These are phyloP conservation scores for Triticum dicoccoides DNA, from an alignment of 176 grass and related monocot genomes.

Conservation along the genomic window DNA sequence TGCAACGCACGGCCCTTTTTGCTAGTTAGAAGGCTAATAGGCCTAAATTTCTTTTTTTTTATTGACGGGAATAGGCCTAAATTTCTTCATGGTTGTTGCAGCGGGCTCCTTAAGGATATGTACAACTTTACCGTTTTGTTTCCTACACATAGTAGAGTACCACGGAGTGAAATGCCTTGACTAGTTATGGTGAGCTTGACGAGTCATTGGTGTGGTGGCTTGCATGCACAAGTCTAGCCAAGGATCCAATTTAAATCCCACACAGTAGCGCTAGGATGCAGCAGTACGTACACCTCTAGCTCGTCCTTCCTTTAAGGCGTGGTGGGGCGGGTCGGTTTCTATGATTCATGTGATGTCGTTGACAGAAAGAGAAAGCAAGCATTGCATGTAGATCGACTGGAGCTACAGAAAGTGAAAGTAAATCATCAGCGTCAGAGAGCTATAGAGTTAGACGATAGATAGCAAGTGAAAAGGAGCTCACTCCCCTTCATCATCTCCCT, in stretches of 20 bases:
- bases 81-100: too few relatives aligned
- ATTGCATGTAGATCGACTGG: conserved; percentile 11
- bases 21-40: too few relatives aligned
- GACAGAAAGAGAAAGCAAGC: conserved; percentile 42
- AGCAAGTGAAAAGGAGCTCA: conserved; percentile 66
- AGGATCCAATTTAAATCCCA: conserved; percentile 2
- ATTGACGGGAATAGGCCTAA: too few relatives aligned
- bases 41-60: too few relatives aligned
- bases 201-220: background rate
- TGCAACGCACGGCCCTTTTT: too few relatives aligned
- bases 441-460: conserved; percentile 29
- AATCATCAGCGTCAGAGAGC: conserved; percentile 33
- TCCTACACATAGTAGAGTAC: background rate
- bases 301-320: conserved; percentile 14
- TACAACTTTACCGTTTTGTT: too few relatives aligned
- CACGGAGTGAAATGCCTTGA: conserved; percentile 16
- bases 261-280: background rate
- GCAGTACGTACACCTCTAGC: conserved; percentile 11
- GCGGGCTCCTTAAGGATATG: too few relatives aligned
- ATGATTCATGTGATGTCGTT: conserved; percentile 39
- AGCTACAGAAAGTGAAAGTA: conserved; percentile 30
- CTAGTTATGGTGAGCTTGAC: background rate
- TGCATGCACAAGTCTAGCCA: background rate
- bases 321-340: conserved; percentile 34
- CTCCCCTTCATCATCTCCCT: conserved; percentile 20